Base-by-base conservation (phyloP, 768 basidiomycete genomes). In the Rhizopogon vinicolor region DNA sequence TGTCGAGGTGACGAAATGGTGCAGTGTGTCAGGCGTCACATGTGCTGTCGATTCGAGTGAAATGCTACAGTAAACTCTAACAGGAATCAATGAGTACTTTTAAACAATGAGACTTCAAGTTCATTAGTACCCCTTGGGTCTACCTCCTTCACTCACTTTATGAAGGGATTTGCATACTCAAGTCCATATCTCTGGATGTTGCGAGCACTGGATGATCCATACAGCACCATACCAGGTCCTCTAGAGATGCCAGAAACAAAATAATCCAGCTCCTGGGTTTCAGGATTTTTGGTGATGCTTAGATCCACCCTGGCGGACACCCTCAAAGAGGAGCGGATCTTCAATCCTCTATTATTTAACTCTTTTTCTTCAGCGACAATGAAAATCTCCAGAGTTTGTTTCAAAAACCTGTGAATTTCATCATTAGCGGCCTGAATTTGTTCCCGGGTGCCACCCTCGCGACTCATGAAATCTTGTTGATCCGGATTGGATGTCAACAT, bases 291-390 rank as follows among this genome's bases (percentile, higher is more conserved):
- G 9, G n/a, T 44, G 44, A 44, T 2, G 1, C 28, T n/a, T 25
- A 44, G 16, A 44, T 44, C 28, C n/a, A 44, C 4, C 44, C 16
- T 9, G 28, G 44, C 44, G 0, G 28, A 44, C 9, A 44, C 44
- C 13, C 44, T 44, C 44, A 44, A 44, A 10, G 44, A 44, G 5
- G 28, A 44, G 5, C 5, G 2, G 28, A 28, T 29, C n/a, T 28
- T 44, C 0, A 5, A n/a, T 8, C 25, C 8, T 5, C 0, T 2
- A 0, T 14, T 14, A 5, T 1, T 0, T 1, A 44, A 44, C 16
- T 2, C 5, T 13, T 13, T 2, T 44, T 44, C 44, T 44, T 44
- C 28, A n/a, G 28, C 44, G 1, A 0, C 0, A n/a, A 44, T 29
- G 16, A 10, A n/a, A 13, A 1, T 4, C 0, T 5, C 8, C 8